A percentile compares a stretch with the other conserved stretches of the same genome.
Evolutionary conservation across 2,329 filamentous ascomycete species (phyloP).

Genomic region (Fusarium oligoseptatum): DNA sequence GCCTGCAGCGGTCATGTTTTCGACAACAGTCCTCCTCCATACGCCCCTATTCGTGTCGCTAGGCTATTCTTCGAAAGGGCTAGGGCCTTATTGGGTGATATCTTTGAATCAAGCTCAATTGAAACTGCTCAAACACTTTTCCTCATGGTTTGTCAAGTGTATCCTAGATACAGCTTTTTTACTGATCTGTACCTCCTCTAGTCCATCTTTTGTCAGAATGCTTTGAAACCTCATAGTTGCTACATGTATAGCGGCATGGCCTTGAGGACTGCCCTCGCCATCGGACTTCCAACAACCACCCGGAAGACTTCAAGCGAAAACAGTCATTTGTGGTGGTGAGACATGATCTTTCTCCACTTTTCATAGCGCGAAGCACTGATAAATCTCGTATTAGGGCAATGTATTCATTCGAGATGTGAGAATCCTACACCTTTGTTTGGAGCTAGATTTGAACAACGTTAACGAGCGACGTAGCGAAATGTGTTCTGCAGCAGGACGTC

Average conservation of each 20-base stretch:
- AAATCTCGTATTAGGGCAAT: neutral
- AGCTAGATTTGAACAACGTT: neutral
- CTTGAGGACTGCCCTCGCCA: constrained; percentile 18
- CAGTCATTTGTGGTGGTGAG: constrained; percentile 21
- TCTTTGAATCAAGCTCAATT: constrained; percentile 20
- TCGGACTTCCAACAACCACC: constrained; percentile 12
- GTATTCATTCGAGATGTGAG: constrained; percentile 19
- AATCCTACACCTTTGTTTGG: neutral
- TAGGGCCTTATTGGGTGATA: constrained; percentile 7
- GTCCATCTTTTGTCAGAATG: constrained; percentile 26
- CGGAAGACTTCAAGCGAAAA: constrained; percentile 1
- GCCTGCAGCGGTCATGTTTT: neutral
- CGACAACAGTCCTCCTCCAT: neutral
- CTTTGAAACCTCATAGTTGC: constrained; percentile 23
- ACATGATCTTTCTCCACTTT: neutral
- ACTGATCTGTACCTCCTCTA: neutral
- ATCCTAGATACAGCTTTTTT: neutral
- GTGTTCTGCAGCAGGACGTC: constrained; percentile 16
- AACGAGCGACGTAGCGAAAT: constrained; percentile 8
- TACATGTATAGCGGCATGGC: constrained; percentile 28
- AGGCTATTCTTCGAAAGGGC: constrained; percentile 19
- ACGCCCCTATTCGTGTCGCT: constrained; percentile 6
- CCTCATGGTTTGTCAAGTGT: constrained; percentile 14
- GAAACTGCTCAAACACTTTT: constrained; percentile 23
- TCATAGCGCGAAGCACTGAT: neutral